Evolutionary conservation across 169 alveolate species (phyloP).

Genomic region (Plasmodium vinckei): DNA sequence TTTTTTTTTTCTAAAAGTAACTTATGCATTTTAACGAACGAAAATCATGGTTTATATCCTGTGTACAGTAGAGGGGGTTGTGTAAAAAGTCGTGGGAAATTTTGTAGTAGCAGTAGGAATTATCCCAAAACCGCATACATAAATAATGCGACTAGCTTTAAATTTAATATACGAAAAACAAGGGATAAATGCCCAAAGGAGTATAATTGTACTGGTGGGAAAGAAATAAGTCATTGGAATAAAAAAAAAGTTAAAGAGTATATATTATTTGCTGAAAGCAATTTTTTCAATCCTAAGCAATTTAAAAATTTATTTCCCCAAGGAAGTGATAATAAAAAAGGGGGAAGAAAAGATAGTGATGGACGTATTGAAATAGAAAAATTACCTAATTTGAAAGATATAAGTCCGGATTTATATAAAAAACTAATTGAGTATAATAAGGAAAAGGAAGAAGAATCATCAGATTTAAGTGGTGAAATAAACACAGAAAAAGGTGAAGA

Average conservation of each 20-base stretch:
- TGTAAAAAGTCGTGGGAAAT: not conserved
- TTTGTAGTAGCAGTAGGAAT: not conserved
- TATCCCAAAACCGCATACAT: constrained; percentile 12
- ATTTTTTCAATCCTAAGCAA: constrained; percentile 67
- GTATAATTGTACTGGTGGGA: not conserved
- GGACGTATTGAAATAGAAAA: constrained; percentile 41
- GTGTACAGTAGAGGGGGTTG: not conserved
- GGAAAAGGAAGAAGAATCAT: not conserved
- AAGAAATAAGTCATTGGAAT: not conserved
- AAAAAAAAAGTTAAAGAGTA: constrained; percentile 17
- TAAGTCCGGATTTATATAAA: constrained; percentile 36
- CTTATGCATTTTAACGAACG: constrained; percentile 23
- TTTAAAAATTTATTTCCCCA: constrained; percentile 52
- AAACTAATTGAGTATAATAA: constrained; percentile 28
- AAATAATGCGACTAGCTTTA: constrained; percentile 6
- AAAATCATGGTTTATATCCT: constrained; percentile 20
- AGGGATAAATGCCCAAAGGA: not conserved
- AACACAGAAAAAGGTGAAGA: not conserved
- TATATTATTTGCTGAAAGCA: constrained; percentile 22
- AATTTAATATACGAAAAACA: not conserved
- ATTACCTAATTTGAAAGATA: constrained; percentile 54
- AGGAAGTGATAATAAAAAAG: constrained; percentile 23
- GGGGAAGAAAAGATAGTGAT: not conserved
- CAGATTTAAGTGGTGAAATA: not conserved
- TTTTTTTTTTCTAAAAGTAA: constrained; percentile 22